Percentiles rank a stretch among this genome's conserved stretches.
Evolutionary conservation across 75 land plant species (phyloP).

Genomic region (Gnetum montanum): DNA sequence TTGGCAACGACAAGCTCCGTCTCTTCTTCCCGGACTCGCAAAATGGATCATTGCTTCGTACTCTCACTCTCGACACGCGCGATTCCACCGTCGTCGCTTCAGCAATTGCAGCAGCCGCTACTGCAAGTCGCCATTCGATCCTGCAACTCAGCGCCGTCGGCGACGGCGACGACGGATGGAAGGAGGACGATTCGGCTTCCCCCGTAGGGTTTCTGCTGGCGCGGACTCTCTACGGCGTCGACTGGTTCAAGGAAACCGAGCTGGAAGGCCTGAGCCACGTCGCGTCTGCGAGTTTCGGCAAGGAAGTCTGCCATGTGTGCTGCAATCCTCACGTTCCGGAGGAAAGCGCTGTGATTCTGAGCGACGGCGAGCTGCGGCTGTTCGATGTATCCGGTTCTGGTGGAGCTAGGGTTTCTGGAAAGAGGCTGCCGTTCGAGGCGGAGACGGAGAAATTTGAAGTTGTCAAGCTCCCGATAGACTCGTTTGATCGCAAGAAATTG

Average conservation of each 20-base stretch:
- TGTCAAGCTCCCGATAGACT: too few relatives aligned
- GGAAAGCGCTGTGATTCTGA: slow-evolving; percentile 57
- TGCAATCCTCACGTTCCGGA: slow-evolving; percentile 59
- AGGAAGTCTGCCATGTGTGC: slow-evolving; percentile 21
- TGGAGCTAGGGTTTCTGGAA: slow-evolving; percentile 1
- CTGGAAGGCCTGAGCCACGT: too few relatives aligned
- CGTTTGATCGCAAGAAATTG: background rate
- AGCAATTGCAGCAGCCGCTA: too few relatives aligned
- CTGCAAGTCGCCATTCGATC: too few relatives aligned
- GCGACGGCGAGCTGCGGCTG: slow-evolving; percentile 44
- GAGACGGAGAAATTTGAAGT: background rate
- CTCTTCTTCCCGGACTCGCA: too few relatives aligned
- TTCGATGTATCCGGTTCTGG: slow-evolving; percentile 30
- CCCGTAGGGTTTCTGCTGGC: slow-evolving; percentile 2
- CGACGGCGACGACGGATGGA: too few relatives aligned
- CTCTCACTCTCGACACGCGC: too few relatives aligned
- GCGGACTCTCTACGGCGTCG: slow-evolving; percentile 4
- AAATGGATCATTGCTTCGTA: too few relatives aligned
- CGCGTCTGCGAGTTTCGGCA: background rate
- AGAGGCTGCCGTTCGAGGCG: background rate
- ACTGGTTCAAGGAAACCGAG: slow-evolving; percentile 9
- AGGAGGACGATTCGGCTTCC: too few relatives aligned
- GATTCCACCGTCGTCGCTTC: too few relatives aligned
- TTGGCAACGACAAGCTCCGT: too few relatives aligned
- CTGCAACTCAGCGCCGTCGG: too few relatives aligned